These are phyloP conservation scores for Silene conica DNA, from an alignment of 148 eudicot genomes.

Conservation along the genomic window DNA sequence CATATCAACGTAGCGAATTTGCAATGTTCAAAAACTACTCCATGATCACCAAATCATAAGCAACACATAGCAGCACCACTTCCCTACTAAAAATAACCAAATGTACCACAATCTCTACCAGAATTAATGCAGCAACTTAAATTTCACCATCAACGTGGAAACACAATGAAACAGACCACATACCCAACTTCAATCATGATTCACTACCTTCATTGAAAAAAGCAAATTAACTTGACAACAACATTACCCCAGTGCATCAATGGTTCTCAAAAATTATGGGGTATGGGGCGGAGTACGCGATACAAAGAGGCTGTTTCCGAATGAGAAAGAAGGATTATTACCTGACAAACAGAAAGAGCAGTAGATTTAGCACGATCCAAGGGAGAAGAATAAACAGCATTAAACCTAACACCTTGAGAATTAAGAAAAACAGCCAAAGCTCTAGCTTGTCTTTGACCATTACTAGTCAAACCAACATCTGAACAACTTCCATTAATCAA, in stretches of 20 bases:
- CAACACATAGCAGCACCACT: not conserved
- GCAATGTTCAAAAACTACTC: not conserved
- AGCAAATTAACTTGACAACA: not conserved
- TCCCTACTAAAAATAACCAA: not conserved
- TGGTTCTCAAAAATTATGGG: too few species aligned
- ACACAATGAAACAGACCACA: not conserved
- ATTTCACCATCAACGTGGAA: not conserved
- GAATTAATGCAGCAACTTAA: not conserved
- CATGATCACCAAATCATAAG: not conserved
- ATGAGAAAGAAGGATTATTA: constrained; percentile 10
- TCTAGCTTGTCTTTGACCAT: constrained; percentile 85
- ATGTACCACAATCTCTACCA: not conserved
- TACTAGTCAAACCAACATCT: constrained; percentile 52
- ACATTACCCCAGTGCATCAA: too few species aligned
- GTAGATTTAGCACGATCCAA: constrained; percentile 90
- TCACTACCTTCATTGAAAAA: not conserved
- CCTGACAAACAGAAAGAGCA: constrained; percentile 83
- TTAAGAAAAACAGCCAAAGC: constrained; percentile 88
- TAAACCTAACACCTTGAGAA: constrained; percentile 75
- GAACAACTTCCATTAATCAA: constrained; percentile 76
- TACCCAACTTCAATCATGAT: not conserved
- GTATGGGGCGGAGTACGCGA: too few species aligned
- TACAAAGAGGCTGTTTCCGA: too few species aligned
- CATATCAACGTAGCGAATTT: not conserved
- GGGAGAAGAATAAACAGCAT: constrained; percentile 80